A percentile compares a stretch with the other conserved stretches of the same genome.
These are phyloP conservation scores for Cyberlindnera amylophila DNA, from an alignment of 805 yeast genomes.

Conservation along the genomic window DNA sequence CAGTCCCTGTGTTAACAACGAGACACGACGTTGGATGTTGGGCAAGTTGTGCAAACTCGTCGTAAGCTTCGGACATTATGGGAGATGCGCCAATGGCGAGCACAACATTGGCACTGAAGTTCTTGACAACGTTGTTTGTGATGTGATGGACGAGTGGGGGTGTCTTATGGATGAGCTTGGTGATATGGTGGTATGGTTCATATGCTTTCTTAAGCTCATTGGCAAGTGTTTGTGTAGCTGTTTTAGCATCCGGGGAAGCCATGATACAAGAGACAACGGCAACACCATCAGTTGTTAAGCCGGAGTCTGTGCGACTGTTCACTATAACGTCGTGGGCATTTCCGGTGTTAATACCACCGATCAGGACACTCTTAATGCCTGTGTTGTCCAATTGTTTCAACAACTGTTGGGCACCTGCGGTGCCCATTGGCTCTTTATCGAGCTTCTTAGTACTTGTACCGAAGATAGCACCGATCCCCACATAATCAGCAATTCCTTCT, in stretches of 20 bases:
- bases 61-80: slow-evolving; percentile 72
- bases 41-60: slow-evolving; percentile 68
- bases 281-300: slow-evolving; percentile 64
- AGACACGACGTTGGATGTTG: slow-evolving; percentile 49
- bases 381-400: slow-evolving; percentile 41
- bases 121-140: slow-evolving; percentile 84
- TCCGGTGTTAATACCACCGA: slow-evolving; percentile 70
- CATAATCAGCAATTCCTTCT: slow-evolving; percentile 57
- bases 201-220: slow-evolving; percentile 26
- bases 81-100: slow-evolving; percentile 85
- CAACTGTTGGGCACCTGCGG: slow-evolving; percentile 57
- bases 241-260: slow-evolving; percentile 53
- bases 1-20: slow-evolving; percentile 74
- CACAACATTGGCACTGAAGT: slow-evolving; percentile 82
- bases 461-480: slow-evolving; percentile 81
- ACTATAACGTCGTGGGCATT: slow-evolving; percentile 55
- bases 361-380: slow-evolving; percentile 60
- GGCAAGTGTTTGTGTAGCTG: slow-evolving; percentile 41
- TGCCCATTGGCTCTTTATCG: slow-evolving; percentile 59
- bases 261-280: slow-evolving; percentile 87
- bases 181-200: slow-evolving; percentile 15
- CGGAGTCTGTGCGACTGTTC: slow-evolving; percentile 39
- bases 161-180: slow-evolving; percentile 7
- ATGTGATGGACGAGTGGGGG: slow-evolving; percentile 80
- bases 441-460: slow-evolving; percentile 68